Base-by-base conservation (phyloP, 768 basidiomycete genomes). In the Hypsizygus marmoreus region DNA sequence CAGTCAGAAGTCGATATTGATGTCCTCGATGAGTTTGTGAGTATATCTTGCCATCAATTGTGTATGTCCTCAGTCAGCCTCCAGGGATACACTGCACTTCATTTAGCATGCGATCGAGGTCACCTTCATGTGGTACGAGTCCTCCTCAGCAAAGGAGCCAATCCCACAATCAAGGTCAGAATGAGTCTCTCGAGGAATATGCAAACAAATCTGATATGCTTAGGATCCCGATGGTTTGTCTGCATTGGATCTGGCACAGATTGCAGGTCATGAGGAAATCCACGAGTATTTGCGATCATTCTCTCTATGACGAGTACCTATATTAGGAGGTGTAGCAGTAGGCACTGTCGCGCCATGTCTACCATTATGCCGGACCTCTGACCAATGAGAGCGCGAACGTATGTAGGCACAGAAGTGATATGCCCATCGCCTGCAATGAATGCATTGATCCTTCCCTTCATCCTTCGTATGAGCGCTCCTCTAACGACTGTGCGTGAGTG, bases 11-110 rank as follows among this genome's bases (percentile, higher is more conserved):
- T 63, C 16, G 72, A 86, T 44, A 53, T 92, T 41, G 74, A 95
- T 62, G 70, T 65, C 28, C 62, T 66, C 28, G 91, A 95, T 49
- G 81, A 86, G 70, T 88, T 79, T 71, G 93, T 94, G 63, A 64
- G 85, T 68, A 33, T 20, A 23, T 22, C 28, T 31, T 37, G 8
- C 8, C 16, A 13, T n/a, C n/a, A n/a, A 50, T 12, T 34, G 13
- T 34, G 13, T 22, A n/a, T 33, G 20, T 31, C 41, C 14, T 43
- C 33, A 42, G 47, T 47, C 41, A 22, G 16, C 50, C 44, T 40
- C 36, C 57, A 97, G 94, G 93, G 91, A 26, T 93, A 92, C 62
- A 90, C 92, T 0, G 77, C 93, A 6, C 66, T 97, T 14, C 94
- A 97, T 56, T 73, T 95, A 0, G 93, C 94, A 4, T 81, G 84